phyloP scores from a whole-genome alignment of 495 filamentous ascomycete species.

The Penicillium argentinense region DNA sequence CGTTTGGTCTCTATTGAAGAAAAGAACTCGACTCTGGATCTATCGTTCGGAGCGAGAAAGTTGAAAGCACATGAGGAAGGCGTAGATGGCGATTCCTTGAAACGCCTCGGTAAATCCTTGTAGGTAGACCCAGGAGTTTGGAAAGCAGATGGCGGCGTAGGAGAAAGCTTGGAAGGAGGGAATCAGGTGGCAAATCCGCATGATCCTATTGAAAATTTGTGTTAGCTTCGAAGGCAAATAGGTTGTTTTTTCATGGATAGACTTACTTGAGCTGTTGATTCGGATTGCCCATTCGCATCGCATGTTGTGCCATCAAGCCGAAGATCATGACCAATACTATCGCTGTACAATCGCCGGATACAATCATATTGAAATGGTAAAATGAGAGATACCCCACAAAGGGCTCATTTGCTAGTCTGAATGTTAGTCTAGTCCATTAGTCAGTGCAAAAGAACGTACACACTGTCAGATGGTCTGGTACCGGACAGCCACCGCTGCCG shows the following conservation, averaged over 20 bases:
- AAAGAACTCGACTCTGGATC: slow-evolving; percentile 14
- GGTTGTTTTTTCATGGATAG: not conserved
- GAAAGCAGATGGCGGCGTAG: slow-evolving; percentile 14
- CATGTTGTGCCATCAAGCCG: slow-evolving; percentile 17
- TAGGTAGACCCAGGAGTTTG: slow-evolving; percentile 19
- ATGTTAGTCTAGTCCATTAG: not conserved
- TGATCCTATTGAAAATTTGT: slow-evolving; percentile 3
- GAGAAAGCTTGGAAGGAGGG: slow-evolving; percentile 15
- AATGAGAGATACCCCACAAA: slow-evolving; percentile 19
- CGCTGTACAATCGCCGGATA: slow-evolving; percentile 19
- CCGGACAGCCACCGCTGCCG: not conserved
- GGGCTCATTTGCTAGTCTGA: not conserved
- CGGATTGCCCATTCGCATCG: slow-evolving; percentile 30
- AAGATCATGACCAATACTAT: slow-evolving; percentile 17
- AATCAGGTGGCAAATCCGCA: slow-evolving; percentile 13
- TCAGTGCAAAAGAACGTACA: not conserved
- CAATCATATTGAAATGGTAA: slow-evolving; percentile 24
- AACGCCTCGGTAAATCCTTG: slow-evolving; percentile 17
- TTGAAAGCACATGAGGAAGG: slow-evolving; percentile 26
- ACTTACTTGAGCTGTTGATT: slow-evolving; percentile 29
- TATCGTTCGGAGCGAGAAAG: slow-evolving; percentile 15
- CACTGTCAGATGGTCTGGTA: not conserved
- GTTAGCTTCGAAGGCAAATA: not conserved
- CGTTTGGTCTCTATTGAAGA: slow-evolving; percentile 6
- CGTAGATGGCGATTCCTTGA: slow-evolving; percentile 18